Conservation (phyloP, 2,329 filamentous ascomycete species). For the Bisporella sp. region DNA sequence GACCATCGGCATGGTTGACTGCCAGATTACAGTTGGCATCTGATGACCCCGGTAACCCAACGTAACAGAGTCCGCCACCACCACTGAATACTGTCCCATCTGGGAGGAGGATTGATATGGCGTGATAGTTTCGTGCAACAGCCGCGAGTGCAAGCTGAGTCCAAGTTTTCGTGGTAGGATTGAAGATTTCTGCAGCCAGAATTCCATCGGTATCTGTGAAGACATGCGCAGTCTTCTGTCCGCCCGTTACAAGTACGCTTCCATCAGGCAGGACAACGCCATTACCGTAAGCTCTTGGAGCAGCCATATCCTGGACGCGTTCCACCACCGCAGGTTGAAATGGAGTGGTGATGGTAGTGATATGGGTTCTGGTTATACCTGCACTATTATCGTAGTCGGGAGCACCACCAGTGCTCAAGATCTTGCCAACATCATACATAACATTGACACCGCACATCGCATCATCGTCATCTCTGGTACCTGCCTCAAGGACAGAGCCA, state of each 20-base stretch:
- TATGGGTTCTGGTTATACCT: constrained; percentile 37
- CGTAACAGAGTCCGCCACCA: constrained; percentile 46
- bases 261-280: constrained; percentile 43
- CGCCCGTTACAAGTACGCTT: constrained; percentile 39
- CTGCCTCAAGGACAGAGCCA: constrained; percentile 36
- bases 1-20: constrained; percentile 45
- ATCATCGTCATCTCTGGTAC: constrained; percentile 36
- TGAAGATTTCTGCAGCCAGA: constrained; percentile 39
- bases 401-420: constrained; percentile 44
- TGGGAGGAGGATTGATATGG: constrained; percentile 39
- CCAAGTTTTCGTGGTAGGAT: constrained; percentile 36
- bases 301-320: constrained; percentile 30
- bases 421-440: constrained; percentile 53
- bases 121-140: constrained; percentile 43
- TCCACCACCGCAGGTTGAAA: constrained; percentile 21
- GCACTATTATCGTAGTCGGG: constrained; percentile 36
- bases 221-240: constrained; percentile 34
- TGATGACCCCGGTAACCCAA: too few species aligned
- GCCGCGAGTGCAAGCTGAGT: constrained; percentile 30
- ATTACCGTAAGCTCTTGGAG: constrained; percentile 37
- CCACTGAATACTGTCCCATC: constrained; percentile 44
- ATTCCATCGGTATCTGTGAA: constrained; percentile 38
- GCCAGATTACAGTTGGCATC: constrained; percentile 23
- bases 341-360: constrained; percentile 39
- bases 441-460: constrained; percentile 49